phyloP scores from a whole-genome alignment of 805 yeast species.

The Scheffersomyces amazonensis region DNA sequence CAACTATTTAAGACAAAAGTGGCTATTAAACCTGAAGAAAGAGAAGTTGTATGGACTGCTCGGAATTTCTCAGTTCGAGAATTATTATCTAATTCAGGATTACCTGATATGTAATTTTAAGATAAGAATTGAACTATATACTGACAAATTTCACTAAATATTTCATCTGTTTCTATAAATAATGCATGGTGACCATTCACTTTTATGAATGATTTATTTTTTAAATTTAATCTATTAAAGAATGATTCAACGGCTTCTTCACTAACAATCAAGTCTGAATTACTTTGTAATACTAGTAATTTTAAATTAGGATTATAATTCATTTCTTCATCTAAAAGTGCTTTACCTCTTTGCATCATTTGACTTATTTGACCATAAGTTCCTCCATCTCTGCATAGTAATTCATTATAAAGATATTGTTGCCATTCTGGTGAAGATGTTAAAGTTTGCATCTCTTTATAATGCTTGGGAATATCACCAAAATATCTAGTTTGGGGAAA shows the following conservation, averaged over 20 bases:
- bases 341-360: slow-evolving; percentile 6
- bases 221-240: slow-evolving; percentile 1
- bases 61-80: slow-evolving; percentile 2
- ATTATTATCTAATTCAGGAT: background rate
- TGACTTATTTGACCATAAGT: slow-evolving; percentile 6
- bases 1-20: slow-evolving; percentile 7
- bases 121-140: background rate
- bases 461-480: background rate
- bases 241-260: slow-evolving; percentile 3
- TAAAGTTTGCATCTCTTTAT: background rate
- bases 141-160: slow-evolving; percentile 1
- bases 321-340: background rate
- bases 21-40: slow-evolving; percentile 1
- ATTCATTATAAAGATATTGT: slow-evolving; percentile 4
- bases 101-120: too few species aligned
- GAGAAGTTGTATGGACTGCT: slow-evolving; percentile 7
- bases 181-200: slow-evolving; percentile 8
- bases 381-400: slow-evolving; percentile 4
- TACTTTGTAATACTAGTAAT: slow-evolving; percentile 7
- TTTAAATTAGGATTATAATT: background rate
- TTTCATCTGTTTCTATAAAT: slow-evolving; percentile 8
- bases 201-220: slow-evolving; percentile 3
- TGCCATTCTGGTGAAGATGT: slow-evolving; percentile 5
- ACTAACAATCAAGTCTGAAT: slow-evolving; percentile 5
- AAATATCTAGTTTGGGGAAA: background rate